Evolutionary conservation across 768 basidiomycete genomes (phyloP), one percentile per base, ranked within the genome.

Genomic region (Krasilnikovozyma curviuscula): DNA sequence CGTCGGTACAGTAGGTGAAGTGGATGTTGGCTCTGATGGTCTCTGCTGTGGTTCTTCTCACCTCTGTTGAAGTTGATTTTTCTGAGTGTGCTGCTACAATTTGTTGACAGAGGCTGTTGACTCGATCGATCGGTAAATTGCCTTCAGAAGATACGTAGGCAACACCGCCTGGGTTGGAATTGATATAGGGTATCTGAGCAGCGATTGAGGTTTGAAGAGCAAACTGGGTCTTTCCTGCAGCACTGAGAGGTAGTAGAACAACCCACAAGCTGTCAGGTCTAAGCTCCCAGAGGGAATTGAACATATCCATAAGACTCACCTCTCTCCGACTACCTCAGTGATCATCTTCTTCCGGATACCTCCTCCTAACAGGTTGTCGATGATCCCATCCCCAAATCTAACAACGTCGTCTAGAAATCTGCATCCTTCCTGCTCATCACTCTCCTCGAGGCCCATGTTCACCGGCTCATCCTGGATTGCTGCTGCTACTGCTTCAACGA

Each of bases 141-240:
- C 78, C 71, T 3, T 77, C 77, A 25, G 82, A 77, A 13, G 79
- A 80, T 53, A 91, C 65, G 64, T 82, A 86, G 60, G 60, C 67
- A 25, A 79, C 62, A 19, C 78, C 82, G 8, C 76, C 76, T 5
- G 69, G 64, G 29, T 32, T 3, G 24, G 24, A 28, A 18, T 34
- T 32, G 62, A 59, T 39, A 19, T 57, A 21, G 6, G 81, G 76
- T 0, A 83, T 69, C 60, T 95, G 89, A 1, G 82, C 79, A 19
- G 73, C 69, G 27, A 91, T 67, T 3, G 83, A 75, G 18, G 85
- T 71, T 55, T 89, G 86, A 13, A 98, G 69, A 3, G 81, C 82
- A 5, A 97, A 65, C 57, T 97, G 88, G 1, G 86, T 86, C 67
- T 98, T 98, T 32, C 93, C 93, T 24, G 91, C 77, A 21, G 86